Percentiles rank a stretch among this genome's conserved stretches.
These are phyloP conservation scores for Ophiobolus disseminans DNA, from an alignment of 2,329 filamentous ascomycete species.

Conservation along the genomic window DNA sequence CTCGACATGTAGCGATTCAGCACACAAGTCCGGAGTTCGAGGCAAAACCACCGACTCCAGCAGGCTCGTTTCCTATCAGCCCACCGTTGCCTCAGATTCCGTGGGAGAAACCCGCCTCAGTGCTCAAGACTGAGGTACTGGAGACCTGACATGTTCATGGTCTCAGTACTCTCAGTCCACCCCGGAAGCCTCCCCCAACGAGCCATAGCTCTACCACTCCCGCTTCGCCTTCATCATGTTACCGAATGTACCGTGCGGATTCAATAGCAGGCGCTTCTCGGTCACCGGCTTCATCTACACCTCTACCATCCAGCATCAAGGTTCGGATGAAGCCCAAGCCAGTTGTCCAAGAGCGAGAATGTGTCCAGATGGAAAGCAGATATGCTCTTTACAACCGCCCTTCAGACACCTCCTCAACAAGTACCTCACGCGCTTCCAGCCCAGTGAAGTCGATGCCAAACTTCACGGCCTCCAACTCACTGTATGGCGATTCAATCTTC, in stretches of 20 bases:
- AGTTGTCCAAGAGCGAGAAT: slow-evolving; percentile 5
- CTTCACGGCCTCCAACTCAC: slow-evolving; percentile 29
- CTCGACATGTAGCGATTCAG: slow-evolving; percentile 6
- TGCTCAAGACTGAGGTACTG: slow-evolving; percentile 4
- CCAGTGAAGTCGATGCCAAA: slow-evolving; percentile 30
- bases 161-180: slow-evolving; percentile 14
- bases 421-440: slow-evolving; percentile 25
- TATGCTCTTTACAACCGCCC: slow-evolving; percentile 22
- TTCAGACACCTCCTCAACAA: slow-evolving; percentile 8
- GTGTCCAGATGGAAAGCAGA: slow-evolving; percentile 22
- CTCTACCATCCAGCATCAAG: slow-evolving; percentile 23
- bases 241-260: slow-evolving; percentile 12
- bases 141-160: slow-evolving; percentile 10
- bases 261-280: slow-evolving; percentile 17
- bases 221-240: slow-evolving; percentile 2
- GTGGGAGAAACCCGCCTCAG: slow-evolving; percentile 14
- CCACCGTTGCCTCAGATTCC: slow-evolving; percentile 27
- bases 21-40: slow-evolving; percentile 7
- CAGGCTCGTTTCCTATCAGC: slow-evolving; percentile 37
- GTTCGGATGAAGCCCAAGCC: slow-evolving; percentile 30
- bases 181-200: slow-evolving; percentile 19
- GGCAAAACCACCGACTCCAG: slow-evolving; percentile 18
- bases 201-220: background rate
- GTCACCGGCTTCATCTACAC: slow-evolving; percentile 11
- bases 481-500: slow-evolving; percentile 32